Base-by-base conservation (phyloP, 2,329 filamentous ascomycete species). In the Colletotrichum sojae region DNA sequence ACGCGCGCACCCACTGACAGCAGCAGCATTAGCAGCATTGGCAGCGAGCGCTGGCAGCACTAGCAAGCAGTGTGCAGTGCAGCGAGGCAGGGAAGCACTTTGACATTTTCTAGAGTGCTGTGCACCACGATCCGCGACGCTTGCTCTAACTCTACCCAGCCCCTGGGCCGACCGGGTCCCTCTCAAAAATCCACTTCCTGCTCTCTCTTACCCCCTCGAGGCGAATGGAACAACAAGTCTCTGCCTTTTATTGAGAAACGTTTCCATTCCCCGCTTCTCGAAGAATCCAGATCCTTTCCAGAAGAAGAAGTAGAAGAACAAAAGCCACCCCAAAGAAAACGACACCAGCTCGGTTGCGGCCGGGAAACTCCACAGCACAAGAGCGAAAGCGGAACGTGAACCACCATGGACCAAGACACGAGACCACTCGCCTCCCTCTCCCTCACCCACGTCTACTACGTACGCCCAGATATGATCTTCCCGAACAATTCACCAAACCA, bases 371-470 rank as follows among this genome's bases (percentile, higher is more conserved):
- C 40, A 40, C 25, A 58, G 46, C 52, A 43, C 48, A 40, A 16
- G 46, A 63, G 53, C 48, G 45, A 36, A 68, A 67, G 31, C 31
- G 31, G 31, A 36, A 36, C 31, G 31, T 36, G 31, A 36, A 36
- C 31, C 27, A 6, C 68, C 70, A 79, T 78, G 76, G 67, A 75
- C 46, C 71, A 74, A 51, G 83, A 86, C 71, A 73, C 79, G 25
- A 77, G 77, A 46, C 90, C 93, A 48, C 85, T 98, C 66, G 94
- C 95, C 59, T 98, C 95, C 25, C 88, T 99, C 70, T 97, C 95
- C 59, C 84, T 99, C 74, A 98, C 96, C 12, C 95, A 98, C 83
- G 95, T 98, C 74, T 94, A 96, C 84, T 98, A 98, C 86, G 95
- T 70, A 20, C 31, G 55, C 18, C 10, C 55, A 16, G 39, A 55